Evolutionary conservation across 1,139 yeast species (phyloP).

Genomic region (Nakaseomyces uthaithaninus): DNA sequence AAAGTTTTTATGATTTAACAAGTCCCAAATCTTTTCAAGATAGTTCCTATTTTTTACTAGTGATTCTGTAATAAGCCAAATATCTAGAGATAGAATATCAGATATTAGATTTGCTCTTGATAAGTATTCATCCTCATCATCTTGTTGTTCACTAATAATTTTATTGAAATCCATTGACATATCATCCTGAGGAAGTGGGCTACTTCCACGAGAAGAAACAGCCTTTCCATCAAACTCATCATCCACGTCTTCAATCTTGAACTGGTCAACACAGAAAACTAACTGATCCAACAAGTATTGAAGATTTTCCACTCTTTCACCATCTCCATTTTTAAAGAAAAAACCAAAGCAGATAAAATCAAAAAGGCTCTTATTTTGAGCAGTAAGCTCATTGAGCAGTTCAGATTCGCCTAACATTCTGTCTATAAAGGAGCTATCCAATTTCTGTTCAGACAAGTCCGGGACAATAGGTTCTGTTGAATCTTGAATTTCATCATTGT

Average conservation of each 20-base stretch:
- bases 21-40: conserved; percentile 70
- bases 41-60: conserved; percentile 67
- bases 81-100: conserved; percentile 86
- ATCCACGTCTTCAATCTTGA: conserved; percentile 9
- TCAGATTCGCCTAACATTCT: conserved; percentile 56
- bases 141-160: conserved; percentile 17
- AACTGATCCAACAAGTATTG: conserved; percentile 27
- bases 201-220: conserved; percentile 7
- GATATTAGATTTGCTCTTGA: conserved; percentile 38
- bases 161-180: conserved; percentile 7
- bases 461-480: background rate
- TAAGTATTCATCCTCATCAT: conserved; percentile 12
- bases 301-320: conserved; percentile 37
- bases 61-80: conserved; percentile 89
- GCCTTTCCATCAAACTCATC: conserved; percentile 9
- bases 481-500: background rate
- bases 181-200: background rate
- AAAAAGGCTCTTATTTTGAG: conserved; percentile 40
- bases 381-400: conserved; percentile 44
- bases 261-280: conserved; percentile 19
- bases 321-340: conserved; percentile 24
- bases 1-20: conserved; percentile 56
- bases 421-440: conserved; percentile 55
- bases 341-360: conserved; percentile 42
- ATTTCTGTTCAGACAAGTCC: conserved; percentile 32